Evolutionary conservation across 2,329 filamentous ascomycete genomes (phyloP), one percentile per base, ranked within the genome.

Genomic region (Thelonectria discophora): DNA sequence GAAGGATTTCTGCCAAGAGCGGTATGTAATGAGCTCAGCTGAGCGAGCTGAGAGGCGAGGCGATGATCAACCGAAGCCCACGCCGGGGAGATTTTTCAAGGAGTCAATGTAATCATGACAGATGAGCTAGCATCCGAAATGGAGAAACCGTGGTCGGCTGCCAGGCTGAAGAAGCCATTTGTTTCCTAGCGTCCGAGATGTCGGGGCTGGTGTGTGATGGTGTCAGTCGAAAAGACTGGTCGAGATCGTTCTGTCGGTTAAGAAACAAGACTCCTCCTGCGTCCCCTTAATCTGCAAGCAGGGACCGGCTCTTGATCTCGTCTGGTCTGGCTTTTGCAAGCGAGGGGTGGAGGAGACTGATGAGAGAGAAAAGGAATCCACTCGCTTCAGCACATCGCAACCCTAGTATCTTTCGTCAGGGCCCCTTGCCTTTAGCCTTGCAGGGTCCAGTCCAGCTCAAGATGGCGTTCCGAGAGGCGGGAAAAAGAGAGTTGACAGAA

Each of bases 261-360:
- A 30, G 27, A 30, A 30, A 30, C 27, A 30, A 30, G 34, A 15
- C 34, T 13, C 11, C 34, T 37, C 34, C 34, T 37, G 6, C 15
- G 15, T 37, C 53, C 53, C 53, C 48, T 55, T 55, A 55, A 55
- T 55, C 53, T 55, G 45, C 17, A 48, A 55, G 45, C 53, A 48
- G 48, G 53, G 43, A 20, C 34, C 53, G 15, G 17, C 45, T 40
- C 32, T 24, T 34, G 20, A 48, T 24, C 18, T 11, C 34, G 27
- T 10, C 42, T 45, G 4, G 34, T 42, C 45, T 37, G 13, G 20
- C 39, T 3, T 4, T 24, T 43, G 40, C 13, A 43, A 37, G 34
- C 34, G 34, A 37, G 12, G 27, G 27, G 27, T 30, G 27, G 27
- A 30, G 27, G 27, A 10, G 27, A 10, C 6, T 2, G 27, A 9